Evolutionary conservation across 2,329 filamentous ascomycete species (phyloP).

Genomic region (Nigrospora oryzae): DNA sequence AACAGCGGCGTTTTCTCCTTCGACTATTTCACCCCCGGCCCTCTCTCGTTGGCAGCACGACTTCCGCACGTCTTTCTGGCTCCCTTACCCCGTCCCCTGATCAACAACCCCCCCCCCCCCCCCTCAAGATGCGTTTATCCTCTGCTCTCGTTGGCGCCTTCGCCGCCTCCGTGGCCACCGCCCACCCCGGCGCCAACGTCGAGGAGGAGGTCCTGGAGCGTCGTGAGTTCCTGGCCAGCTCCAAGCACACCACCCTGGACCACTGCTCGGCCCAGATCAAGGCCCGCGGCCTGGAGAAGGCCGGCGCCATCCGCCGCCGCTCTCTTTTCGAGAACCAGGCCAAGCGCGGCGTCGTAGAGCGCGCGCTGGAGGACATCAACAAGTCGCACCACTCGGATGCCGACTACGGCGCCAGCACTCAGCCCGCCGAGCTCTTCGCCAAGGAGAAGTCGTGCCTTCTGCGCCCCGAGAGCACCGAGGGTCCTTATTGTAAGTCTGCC

Average conservation of each 20-base stretch:
- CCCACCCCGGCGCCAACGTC: slow-evolving; percentile 41
- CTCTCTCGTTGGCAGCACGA: no score
- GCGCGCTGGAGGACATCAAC: slow-evolving; percentile 24
- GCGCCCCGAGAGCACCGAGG: slow-evolving; percentile 41
- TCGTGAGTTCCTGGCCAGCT: slow-evolving; percentile 31
- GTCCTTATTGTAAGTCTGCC: slow-evolving; percentile 36
- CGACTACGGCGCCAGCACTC: slow-evolving; percentile 22
- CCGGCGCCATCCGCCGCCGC: slow-evolving; percentile 34
- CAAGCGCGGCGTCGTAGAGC: slow-evolving; percentile 11
- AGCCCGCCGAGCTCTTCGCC: slow-evolving; percentile 27
- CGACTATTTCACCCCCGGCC: no score
- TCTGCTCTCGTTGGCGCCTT: slow-evolving; percentile 10
- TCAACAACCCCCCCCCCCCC: no score
- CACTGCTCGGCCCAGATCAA: slow-evolving; percentile 38
- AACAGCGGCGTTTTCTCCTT: no score
- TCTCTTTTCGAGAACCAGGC: slow-evolving; percentile 25
- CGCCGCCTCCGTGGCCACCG: slow-evolving; percentile 13
- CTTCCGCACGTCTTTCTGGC: no score
- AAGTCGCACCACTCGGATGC: slow-evolving; percentile 16
- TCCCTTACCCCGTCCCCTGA: no score
- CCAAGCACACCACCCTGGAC: slow-evolving; percentile 30
- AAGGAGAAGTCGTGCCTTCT: slow-evolving; percentile 37
- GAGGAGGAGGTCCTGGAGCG: slow-evolving; percentile 39
- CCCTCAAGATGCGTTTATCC: slow-evolving; percentile 15
- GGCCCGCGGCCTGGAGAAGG: slow-evolving; percentile 33